Evolutionary conservation across 2,329 filamentous ascomycete genomes (phyloP).

Genomic region (Colletotrichum australisinense): DNA sequence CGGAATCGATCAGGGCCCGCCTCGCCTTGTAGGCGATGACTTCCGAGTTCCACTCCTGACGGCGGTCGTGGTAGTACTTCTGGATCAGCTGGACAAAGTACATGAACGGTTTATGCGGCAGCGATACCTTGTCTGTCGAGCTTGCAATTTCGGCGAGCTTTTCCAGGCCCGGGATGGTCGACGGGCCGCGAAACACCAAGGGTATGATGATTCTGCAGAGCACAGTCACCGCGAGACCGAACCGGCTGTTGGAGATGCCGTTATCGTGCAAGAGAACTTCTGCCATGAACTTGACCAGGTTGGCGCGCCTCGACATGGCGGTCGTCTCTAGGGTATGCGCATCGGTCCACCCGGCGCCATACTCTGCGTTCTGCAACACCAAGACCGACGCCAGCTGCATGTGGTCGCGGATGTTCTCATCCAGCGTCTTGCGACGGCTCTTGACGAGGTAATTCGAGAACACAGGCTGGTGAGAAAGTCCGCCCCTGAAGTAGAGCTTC

Average conservation of each 20-base stretch:
- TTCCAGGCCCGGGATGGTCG: background rate
- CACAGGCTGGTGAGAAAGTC: constrained; percentile 21
- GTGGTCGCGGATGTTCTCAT: background rate
- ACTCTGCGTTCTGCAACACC: constrained; percentile 1
- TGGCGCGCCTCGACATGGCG: background rate
- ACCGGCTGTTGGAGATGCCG: constrained; percentile 17
- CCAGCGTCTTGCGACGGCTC: constrained; percentile 4
- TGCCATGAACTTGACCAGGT: constrained; percentile 20
- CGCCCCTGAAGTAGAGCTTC: constrained; percentile 21
- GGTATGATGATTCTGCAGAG: constrained; percentile 13
- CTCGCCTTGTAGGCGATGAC: constrained; percentile 17
- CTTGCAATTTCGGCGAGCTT: constrained; percentile 3
- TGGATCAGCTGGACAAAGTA: background rate
- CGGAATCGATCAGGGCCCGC: constrained; percentile 9
- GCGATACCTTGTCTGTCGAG: background rate
- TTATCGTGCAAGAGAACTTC: constrained; percentile 24
- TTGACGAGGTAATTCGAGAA: constrained; percentile 13
- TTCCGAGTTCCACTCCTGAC: constrained; percentile 8
- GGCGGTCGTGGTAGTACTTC: constrained; percentile 15
- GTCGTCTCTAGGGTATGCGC: constrained; percentile 12
- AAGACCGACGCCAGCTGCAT: background rate
- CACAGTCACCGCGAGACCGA: constrained; percentile 1
- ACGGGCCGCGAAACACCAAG: constrained; percentile 7
- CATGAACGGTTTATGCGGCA: background rate
- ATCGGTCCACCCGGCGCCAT: background rate